Evolutionary conservation across 2,329 filamentous ascomycete genomes (phyloP), one percentile per base, ranked within the genome.

Genomic region (Rhexocercosporidium sp.): DNA sequence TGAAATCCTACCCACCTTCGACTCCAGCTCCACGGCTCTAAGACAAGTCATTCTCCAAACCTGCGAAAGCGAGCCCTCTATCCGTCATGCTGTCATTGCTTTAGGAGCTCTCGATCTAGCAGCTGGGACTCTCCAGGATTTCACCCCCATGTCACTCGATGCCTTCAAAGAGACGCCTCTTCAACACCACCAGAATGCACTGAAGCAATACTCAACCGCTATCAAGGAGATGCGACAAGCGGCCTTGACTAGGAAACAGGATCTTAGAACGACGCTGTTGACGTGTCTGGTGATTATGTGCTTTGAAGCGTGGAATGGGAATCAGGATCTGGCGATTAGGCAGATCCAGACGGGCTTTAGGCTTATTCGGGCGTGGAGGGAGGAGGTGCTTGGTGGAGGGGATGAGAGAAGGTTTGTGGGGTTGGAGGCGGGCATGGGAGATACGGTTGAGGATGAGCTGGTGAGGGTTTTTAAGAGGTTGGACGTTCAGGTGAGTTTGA

Each of bases 291-390:
- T 70, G 82, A 87, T 67, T 85, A 88, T 73, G 80, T 89, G 44
- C 79, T 86, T 31, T 83, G 85, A 65, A 87, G 88, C 80, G 87
- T 89, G 73, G 88, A 83, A 71, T 59, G 70, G 71, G 0, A 70
- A 71, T 39, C 64, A 69, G 29, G 61, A 66, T 25, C 27, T 62
- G n/a, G 72, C 70, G 2, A 65, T 69, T 22, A 59, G 53, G 14
- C 69, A 73, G 51, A 69, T 73, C 20, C 70, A 69, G 49, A 70
- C 59, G 11, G 72, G 70, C 1, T 64, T 72, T 14, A 47, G 47
- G 12, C 59, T 74, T 12, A 66, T 71, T 66, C 80, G 82, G 56
- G 70, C 47, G 9, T 71, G 69, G 67, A 66, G 64, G 27, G 7
- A 66, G 22, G 65, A 69, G 34, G 54, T 18, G 18, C 46, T 60